phyloP scores from a whole-genome alignment of 495 filamentous ascomycete species.

The Neurospora cerealis region DNA sequence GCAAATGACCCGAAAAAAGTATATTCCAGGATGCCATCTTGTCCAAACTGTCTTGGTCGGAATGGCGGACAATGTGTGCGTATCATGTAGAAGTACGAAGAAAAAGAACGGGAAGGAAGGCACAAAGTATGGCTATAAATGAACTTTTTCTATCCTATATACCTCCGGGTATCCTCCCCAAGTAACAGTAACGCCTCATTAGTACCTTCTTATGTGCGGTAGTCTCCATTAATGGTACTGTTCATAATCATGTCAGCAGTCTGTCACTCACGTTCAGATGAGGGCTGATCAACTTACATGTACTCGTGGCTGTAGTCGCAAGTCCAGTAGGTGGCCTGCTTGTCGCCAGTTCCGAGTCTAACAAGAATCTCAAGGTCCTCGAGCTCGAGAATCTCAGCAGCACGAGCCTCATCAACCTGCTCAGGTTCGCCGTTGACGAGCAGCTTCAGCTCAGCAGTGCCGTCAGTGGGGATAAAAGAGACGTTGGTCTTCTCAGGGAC shows the following conservation, averaged over 20 bases:
- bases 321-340: constrained; percentile 83
- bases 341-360: constrained; percentile 56
- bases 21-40: not conserved
- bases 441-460: constrained; percentile 68
- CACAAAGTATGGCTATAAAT: not conserved
- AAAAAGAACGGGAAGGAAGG: not conserved
- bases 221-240: constrained; percentile 83
- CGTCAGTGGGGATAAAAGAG: constrained; percentile 82
- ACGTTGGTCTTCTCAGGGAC: constrained; percentile 80
- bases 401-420: constrained; percentile 70
- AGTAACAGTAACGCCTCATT: not conserved
- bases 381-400: constrained; percentile 74
- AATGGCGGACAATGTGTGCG: not conserved
- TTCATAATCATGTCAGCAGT: constrained; percentile 4
- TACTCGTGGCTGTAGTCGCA: constrained; percentile 99
- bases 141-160: not conserved
- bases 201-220: constrained; percentile 50
- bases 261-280: not conserved
- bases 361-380: constrained; percentile 80
- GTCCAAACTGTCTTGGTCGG: not conserved
- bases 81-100: not conserved
- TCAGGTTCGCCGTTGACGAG: constrained; percentile 88
- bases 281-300: constrained; percentile 34
- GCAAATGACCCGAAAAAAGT: not conserved
- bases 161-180: not conserved